phyloP scores from a whole-genome alignment of 805 yeast genomes.

The Suhomyces tanzawaensis region DNA sequence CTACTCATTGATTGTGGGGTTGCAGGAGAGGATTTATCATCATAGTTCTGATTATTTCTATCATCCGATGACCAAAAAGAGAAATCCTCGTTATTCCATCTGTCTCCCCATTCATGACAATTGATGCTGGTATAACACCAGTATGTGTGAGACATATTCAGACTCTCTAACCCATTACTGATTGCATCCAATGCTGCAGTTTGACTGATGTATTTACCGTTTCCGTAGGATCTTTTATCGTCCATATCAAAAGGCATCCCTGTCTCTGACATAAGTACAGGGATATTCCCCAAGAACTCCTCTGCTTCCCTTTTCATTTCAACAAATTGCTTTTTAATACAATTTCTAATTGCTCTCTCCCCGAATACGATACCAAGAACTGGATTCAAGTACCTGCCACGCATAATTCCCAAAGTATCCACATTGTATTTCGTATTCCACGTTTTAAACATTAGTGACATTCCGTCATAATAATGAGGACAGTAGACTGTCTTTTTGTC shows the following conservation, averaged over 20 bases:
- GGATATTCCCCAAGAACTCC: slow-evolving; percentile 63
- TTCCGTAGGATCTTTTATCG: slow-evolving; percentile 62
- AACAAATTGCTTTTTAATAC: slow-evolving; percentile 64
- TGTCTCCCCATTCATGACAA: slow-evolving; percentile 82
- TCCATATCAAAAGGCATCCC: slow-evolving; percentile 99
- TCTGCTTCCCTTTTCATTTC: slow-evolving; percentile 65
- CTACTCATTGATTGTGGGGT: slow-evolving; percentile 6
- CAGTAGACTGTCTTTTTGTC: slow-evolving; percentile 70
- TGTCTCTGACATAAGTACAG: slow-evolving; percentile 85
- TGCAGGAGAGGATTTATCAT: slow-evolving; percentile 5
- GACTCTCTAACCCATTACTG: slow-evolving; percentile 72
- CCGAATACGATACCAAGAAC: slow-evolving; percentile 77
- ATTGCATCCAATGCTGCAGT: slow-evolving; percentile 82
- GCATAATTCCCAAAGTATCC: slow-evolving; percentile 83
- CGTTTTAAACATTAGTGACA: slow-evolving; percentile 85
- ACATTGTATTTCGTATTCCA: slow-evolving; percentile 86
- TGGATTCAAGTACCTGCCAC: slow-evolving; percentile 74
- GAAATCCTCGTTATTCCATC: slow-evolving; percentile 92
- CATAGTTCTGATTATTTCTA: slow-evolving; percentile 23
- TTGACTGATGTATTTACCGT: slow-evolving; percentile 71
- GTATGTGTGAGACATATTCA: slow-evolving; percentile 67
- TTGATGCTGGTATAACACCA: slow-evolving; percentile 84
- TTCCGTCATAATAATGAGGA: slow-evolving; percentile 93
- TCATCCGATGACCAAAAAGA: slow-evolving; percentile 81
- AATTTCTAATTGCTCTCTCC: slow-evolving; percentile 70